Conservation (phyloP, 768 basidiomycete species). For the Boletus vinaceobasis region DNA sequence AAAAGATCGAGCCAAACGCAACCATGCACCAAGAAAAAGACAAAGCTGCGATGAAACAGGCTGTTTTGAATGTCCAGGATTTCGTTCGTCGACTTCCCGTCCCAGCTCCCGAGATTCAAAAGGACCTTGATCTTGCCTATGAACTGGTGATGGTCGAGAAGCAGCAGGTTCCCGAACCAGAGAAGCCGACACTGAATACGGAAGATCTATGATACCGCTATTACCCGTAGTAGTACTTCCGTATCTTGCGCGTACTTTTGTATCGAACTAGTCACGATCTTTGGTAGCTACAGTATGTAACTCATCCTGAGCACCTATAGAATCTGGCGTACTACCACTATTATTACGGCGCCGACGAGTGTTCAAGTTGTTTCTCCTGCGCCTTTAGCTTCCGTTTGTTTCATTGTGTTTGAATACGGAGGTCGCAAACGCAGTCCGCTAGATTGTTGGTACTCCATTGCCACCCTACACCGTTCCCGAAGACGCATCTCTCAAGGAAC, state of each 20-base stretch:
- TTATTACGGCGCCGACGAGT: background rate
- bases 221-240: no score
- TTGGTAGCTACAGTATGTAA: no score
- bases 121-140: slow-evolving; percentile 29
- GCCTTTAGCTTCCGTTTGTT: background rate
- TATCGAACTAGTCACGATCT: no score
- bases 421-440: slow-evolving; percentile 3
- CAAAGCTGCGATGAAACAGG: slow-evolving; percentile 23
- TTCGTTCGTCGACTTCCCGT: slow-evolving; percentile 28
- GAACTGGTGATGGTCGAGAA: slow-evolving; percentile 32
- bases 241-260: no score
- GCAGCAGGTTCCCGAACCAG: background rate
- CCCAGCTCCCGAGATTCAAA: slow-evolving; percentile 15
- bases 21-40: slow-evolving; percentile 27
- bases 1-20: slow-evolving; percentile 31
- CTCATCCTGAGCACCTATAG: no score
- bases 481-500: slow-evolving; percentile 1
- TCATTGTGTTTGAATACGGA: slow-evolving; percentile 16
- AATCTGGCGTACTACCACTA: no score
- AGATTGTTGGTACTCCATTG: slow-evolving; percentile 4
- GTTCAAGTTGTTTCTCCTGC: background rate
- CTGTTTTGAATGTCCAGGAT: slow-evolving; percentile 25
- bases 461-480: slow-evolving; percentile 1
- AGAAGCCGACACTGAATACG: slow-evolving; percentile 24
- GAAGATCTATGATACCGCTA: slow-evolving; percentile 20